These are phyloP conservation scores for Umbilicaria muhlenbergii DNA, from an alignment of 495 filamentous ascomycete species.

Conservation along the genomic window DNA sequence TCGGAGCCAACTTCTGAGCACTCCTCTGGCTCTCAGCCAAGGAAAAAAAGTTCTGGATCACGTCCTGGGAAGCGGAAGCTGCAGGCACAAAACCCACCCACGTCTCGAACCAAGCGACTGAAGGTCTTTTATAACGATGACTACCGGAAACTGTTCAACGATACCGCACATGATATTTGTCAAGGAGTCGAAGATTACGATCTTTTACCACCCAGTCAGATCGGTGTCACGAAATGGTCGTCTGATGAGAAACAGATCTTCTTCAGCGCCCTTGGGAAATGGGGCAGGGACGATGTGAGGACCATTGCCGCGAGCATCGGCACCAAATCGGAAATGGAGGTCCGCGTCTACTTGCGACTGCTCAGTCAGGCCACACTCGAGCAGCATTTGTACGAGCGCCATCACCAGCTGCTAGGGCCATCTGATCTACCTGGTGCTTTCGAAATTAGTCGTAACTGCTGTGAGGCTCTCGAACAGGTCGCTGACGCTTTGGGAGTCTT, in stretches of 20 bases:
- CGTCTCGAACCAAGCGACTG: constrained; percentile 12
- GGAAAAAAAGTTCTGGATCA: too few species aligned
- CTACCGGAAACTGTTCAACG: constrained; percentile 46
- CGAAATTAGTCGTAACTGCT: constrained; percentile 54
- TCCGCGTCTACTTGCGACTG: constrained; percentile 47
- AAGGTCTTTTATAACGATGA: constrained; percentile 27
- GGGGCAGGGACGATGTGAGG: constrained; percentile 41
- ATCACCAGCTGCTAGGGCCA: constrained; percentile 15
- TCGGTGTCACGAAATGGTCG: constrained; percentile 58
- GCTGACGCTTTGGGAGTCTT: constrained; percentile 42
- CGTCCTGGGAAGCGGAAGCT: constrained; percentile 4
- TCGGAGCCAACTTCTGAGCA: too few species aligned
- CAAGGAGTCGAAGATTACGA: constrained; percentile 4
- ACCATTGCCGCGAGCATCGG: constrained; percentile 47
- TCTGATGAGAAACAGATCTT: constrained; percentile 50
- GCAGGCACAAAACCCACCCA: constrained; percentile 5
- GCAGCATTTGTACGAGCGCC: constrained; percentile 15
- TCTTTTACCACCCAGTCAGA: constrained; percentile 28
- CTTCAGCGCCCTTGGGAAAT: constrained; percentile 44
- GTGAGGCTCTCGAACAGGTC: constrained; percentile 46
- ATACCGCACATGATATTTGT: constrained; percentile 30
- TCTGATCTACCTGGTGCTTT: constrained; percentile 50
- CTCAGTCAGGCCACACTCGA: constrained; percentile 35
- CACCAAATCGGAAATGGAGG: constrained; percentile 61
- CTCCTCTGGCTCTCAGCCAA: too few species aligned